Base-by-base conservation (phyloP, 2,329 filamentous ascomycete genomes). In the Elsinoe ampelina region DNA sequence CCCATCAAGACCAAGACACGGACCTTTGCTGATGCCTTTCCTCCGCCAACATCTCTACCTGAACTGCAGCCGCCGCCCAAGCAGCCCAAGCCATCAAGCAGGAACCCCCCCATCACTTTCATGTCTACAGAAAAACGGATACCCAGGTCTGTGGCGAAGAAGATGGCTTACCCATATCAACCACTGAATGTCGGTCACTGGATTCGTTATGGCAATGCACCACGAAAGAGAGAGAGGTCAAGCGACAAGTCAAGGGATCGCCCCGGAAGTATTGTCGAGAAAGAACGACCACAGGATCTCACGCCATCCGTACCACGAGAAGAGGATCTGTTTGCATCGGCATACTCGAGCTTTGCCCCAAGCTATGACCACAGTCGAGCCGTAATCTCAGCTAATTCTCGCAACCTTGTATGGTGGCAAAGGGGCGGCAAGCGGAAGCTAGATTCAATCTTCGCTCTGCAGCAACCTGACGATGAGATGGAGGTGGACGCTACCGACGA, bases 281-380 rank as follows among this genome's bases (percentile, higher is more conserved):
- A 60, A 57, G 39, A 62, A 61, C 32, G 35, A 35, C 48, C 48
- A 5, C 20, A 58, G n/a, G 38, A 61, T 2, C 66, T 68, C 1
- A 71, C 72, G 12, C 72, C 74, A 48, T 67, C 68, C 0, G 66
- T 70, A 10, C 80, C 81, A 2, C 63, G 67, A 47, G 81, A 89
- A 71, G 87, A 91, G 62, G 79, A 84, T 0, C 73, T 91, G 8
- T 92, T 91, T 66, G 80, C 86, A 30, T 82, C 85, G 56, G 87
- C 84, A 1, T 92, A 90, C 68, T 89, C 86, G 0, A 87, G 85
- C 65, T 92, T 91, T 68, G 87, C 87, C 5, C 87, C 87, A 0
- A 83, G 80, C 54, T 84, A 81, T 63, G 87, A 92, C 68, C 84
- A 91, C 65, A 79, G 85, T 2, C 81, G 79, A 11, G 85, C 87